Evolutionary conservation across 2,329 filamentous ascomycete species (phyloP), one percentile per base, ranked within the genome.

Genomic region (Dactylella cylindrospora): DNA sequence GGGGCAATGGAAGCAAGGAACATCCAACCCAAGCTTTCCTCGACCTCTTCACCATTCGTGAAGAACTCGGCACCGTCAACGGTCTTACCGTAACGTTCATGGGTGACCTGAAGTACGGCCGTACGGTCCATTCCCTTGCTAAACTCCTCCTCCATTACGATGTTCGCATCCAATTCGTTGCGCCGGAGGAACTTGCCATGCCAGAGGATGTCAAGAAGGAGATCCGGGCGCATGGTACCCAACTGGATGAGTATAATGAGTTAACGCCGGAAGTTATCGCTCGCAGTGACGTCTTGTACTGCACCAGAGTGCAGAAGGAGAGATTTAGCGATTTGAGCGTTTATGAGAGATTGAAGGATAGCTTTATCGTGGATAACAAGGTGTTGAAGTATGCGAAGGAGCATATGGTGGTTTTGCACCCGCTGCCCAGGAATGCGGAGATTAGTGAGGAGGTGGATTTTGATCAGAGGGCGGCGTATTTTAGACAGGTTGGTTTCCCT

Each of bases 21-120:
- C 93, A 98, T 75, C 93, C 93, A 0, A 98, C 93, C 0, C 93
- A 98, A 75, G 93, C 93, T 0, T 93, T 98, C 80, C 79, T 98
- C 17, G 93, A 98, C 71, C 84, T 98, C 55, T 98, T 96, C 78
- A 97, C 93, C 50, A 98, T 98, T 71, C 88, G 93, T 68, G 93
- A 98, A 75, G 93, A 98, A 74, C 80, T 97, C 6, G 93, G 93
- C 66, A 96, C 90, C 0, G 91, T 97, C 53, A 90, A 91, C 71
- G 91, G 91, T 46, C 79, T 98, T 66, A 97, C 89, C 36, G 94
- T 98, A 71, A 98, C 93, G 44, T 98, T 98, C 74, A 80, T 89
- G 36, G 93, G 93, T 69, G 93, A 98, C 71, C 83, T 98, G 55
- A 84, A 86, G 67, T 94, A 96, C 73, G 93, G 93, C 39, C 86